A percentile compares a stretch with the other conserved stretches of the same genome.
These are phyloP conservation scores for Atalantia buxifolia DNA, from an alignment of 345 rosid species.

Conservation along the genomic window DNA sequence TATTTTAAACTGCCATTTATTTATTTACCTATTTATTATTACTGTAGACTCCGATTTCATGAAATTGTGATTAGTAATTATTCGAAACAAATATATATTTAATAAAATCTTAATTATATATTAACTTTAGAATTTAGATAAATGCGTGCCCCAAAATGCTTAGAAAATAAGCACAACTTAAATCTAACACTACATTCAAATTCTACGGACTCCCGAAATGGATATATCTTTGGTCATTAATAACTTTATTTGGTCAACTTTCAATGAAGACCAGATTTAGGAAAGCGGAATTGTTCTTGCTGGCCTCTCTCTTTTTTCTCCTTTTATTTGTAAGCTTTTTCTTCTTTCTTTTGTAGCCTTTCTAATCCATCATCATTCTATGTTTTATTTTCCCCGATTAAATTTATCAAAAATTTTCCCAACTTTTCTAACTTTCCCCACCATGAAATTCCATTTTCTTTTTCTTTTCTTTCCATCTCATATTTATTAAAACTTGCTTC, in stretches of 20 bases:
- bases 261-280: background rate
- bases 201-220: too few species aligned
- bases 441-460: background rate
- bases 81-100: background rate
- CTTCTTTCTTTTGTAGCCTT: constrained; percentile 7
- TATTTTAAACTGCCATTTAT: too few species aligned
- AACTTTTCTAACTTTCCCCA: background rate
- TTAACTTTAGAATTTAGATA: too few species aligned
- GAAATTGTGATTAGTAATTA: background rate
- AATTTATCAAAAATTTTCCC: constrained; percentile 5
- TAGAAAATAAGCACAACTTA: too few species aligned
- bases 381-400: constrained; percentile 2
- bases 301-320: background rate
- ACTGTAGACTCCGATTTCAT: too few species aligned
- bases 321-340: background rate
- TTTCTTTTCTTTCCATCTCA: background rate
- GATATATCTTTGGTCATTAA: too few species aligned
- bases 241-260: constrained; percentile 6
- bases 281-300: background rate
- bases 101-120: too few species aligned
- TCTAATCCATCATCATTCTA: constrained; percentile 17
- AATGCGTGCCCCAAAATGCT: too few species aligned
- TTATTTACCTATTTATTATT: too few species aligned
- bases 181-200: too few species aligned
- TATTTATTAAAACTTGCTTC: constrained; percentile 10